These are phyloP conservation scores for Pterocarpus santalinus DNA, from an alignment of 306 rosid genomes.

Conservation along the genomic window DNA sequence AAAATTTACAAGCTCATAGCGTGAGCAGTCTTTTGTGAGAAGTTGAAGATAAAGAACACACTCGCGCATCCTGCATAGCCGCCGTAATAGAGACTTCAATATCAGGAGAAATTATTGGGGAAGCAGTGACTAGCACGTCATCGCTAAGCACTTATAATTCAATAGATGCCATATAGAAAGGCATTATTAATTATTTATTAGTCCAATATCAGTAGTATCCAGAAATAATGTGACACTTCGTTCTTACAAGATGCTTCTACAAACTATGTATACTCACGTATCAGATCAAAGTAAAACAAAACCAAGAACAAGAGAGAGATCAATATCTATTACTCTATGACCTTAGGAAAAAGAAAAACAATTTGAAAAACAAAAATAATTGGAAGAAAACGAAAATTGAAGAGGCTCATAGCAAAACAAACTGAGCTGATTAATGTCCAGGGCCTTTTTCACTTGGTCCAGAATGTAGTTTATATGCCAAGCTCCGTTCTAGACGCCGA, in stretches of 20 bases:
- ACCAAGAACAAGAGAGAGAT: background rate
- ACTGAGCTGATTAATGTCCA: conserved; percentile 67
- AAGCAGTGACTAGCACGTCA: no score
- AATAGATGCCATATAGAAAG: no score
- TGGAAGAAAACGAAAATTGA: background rate
- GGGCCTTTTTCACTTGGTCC: conserved; percentile 85
- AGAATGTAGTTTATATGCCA: conserved; percentile 64
- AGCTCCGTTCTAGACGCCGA: conserved; percentile 54
- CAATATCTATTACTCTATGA: background rate
- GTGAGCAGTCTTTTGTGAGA: no score
- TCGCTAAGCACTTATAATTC: no score
- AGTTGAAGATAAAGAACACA: no score
- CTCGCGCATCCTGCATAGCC: no score
- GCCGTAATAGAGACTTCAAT: no score
- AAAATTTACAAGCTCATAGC: no score
- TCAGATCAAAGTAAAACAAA: background rate
- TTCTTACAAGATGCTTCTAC: conserved; percentile 34
- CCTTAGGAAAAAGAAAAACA: conserved; percentile 1
- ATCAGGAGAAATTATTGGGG: no score
- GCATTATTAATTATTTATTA: no score
- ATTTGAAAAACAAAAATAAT: background rate
- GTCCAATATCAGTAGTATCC: conserved; percentile 1
- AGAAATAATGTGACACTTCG: background rate
- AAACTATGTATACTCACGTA: background rate
- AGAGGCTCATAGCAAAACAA: background rate